Conservation (phyloP, 2,329 filamentous ascomycete genomes). For the Penicillium sp. region DNA sequence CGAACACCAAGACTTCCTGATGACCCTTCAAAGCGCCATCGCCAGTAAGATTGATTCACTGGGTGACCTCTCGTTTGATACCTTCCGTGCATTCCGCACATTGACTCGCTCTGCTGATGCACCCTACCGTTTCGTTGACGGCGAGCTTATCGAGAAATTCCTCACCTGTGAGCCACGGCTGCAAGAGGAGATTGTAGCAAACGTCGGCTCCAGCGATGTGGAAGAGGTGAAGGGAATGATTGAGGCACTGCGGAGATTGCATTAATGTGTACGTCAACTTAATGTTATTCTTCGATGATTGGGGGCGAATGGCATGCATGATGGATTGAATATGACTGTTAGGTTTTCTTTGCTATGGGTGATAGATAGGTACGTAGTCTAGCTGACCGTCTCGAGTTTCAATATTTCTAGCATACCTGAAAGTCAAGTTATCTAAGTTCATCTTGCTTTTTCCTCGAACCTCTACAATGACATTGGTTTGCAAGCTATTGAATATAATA, state of each 20-base stretch:
- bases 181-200: conserved; percentile 55
- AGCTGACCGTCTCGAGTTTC: too few species aligned
- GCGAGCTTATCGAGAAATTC: conserved; percentile 84
- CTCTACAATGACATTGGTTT: too few species aligned
- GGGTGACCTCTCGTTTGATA: conserved; percentile 72
- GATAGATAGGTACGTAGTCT: too few species aligned
- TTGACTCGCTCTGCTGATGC: conserved; percentile 68
- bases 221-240: conserved; percentile 62
- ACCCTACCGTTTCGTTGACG: conserved; percentile 86
- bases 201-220: conserved; percentile 54
- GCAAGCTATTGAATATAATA: too few species aligned
- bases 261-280: conserved; percentile 22
- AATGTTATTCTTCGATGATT: background rate
- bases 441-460: too few species aligned
- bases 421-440: too few species aligned
- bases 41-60: conserved; percentile 65
- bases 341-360: background rate
- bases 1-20: conserved; percentile 72
- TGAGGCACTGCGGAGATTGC: conserved; percentile 55
- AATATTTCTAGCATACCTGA: too few species aligned
- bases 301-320: background rate
- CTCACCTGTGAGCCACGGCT: conserved; percentile 65
- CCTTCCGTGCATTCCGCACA: conserved; percentile 80
- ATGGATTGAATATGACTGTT: background rate
- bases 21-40: conserved; percentile 74